Percentiles rank a stretch among this genome's conserved stretches.
These are phyloP conservation scores for Neckera pumila DNA, from an alignment of 225 moss, liverwort and hornwort genomes.

Conservation along the genomic window DNA sequence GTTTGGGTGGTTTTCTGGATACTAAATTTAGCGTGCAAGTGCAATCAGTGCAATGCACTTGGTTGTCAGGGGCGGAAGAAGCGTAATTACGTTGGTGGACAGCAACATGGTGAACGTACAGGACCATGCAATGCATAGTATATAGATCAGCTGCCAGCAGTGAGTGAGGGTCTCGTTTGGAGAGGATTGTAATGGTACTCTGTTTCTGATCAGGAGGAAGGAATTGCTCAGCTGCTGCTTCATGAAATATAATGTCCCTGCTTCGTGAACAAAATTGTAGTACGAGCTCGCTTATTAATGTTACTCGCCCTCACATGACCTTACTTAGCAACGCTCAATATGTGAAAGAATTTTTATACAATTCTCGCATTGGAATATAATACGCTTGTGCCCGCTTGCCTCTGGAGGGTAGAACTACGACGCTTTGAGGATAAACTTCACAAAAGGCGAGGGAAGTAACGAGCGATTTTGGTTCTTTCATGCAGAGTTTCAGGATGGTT, in stretches of 20 bases:
- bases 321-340: neutral
- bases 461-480: neutral
- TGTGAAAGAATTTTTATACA: neutral
- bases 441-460: neutral
- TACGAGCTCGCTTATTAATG: neutral
- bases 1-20: neutral
- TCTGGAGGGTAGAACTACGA: neutral
- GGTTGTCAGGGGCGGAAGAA: neutral
- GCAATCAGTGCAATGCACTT: neutral
- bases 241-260: neutral
- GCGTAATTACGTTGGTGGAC: neutral
- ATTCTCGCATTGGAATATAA: neutral
- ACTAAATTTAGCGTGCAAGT: neutral
- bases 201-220: neutral
- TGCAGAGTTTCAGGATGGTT: slow-evolving; percentile 13
- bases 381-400: neutral
- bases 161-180: neutral
- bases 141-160: neutral
- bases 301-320: neutral
- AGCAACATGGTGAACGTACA: slow-evolving; percentile 4
- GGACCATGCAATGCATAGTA: neutral
- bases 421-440: neutral
- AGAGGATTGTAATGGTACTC: neutral
- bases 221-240: neutral
- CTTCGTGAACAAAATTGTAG: neutral